Evolutionary conservation across 1,284 basidiomycete species (phyloP).

Genomic region (Fomes fomentarius): DNA sequence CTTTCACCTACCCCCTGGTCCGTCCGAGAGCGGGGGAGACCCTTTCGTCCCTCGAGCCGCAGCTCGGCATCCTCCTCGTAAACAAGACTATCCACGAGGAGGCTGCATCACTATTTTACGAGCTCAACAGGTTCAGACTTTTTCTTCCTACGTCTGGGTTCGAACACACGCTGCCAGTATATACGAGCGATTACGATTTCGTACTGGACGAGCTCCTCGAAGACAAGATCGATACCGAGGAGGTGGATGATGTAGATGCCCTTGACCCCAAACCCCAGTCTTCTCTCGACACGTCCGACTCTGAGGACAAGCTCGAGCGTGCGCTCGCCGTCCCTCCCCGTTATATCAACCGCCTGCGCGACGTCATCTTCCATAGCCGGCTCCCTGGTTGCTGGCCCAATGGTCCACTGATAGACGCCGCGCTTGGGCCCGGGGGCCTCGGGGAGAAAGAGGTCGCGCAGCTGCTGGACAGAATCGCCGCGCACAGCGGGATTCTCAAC

Average conservation of each 20-base stretch:
- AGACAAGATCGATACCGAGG: too few relatives aligned
- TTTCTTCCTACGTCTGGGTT: neutral
- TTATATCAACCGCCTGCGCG: neutral
- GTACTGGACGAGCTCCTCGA: too few relatives aligned
- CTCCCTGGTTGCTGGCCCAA: neutral
- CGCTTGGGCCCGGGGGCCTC: neutral
- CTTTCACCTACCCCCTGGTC: neutral
- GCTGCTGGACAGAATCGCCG: neutral
- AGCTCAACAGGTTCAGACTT: neutral
- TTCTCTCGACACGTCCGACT: too few relatives aligned
- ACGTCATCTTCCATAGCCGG: slow-evolving; percentile 1
- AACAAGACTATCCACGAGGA: neutral
- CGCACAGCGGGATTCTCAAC: neutral
- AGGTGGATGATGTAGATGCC: too few relatives aligned
- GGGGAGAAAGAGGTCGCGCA: neutral
- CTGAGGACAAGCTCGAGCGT: neutral
- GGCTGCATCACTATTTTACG: neutral
- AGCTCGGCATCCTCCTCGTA: neutral
- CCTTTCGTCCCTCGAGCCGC: neutral
- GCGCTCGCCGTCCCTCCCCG: neutral
- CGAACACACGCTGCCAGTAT: too few relatives aligned
- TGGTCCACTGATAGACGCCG: neutral
- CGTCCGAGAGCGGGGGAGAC: neutral
- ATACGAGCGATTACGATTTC: too few relatives aligned
- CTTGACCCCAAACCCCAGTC: too few relatives aligned